Base-by-base conservation (phyloP, 768 basidiomycete species). In the Amanita polypyramis region DNA sequence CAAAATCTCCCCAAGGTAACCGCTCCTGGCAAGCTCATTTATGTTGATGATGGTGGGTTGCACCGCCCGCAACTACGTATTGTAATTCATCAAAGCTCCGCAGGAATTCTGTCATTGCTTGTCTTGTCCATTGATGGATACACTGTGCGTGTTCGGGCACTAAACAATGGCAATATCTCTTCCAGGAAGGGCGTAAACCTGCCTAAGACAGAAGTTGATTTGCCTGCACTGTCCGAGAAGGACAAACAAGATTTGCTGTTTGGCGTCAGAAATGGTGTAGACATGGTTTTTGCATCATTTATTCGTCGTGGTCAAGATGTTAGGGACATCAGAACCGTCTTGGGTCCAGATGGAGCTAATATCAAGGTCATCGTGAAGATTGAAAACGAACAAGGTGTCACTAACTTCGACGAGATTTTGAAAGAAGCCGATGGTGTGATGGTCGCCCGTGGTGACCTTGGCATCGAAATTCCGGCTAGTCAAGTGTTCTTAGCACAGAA, bases 291-390 rank as follows among this genome's bases (percentile, higher is more conserved):
- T 62, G 96, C 96, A 5, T 98, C 96, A 2, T 99, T 98, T 66
- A 98, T 99, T 66, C 92, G 96, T 52, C 83, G 87, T 49, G 95
- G 80, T 21, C 77, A 96, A 58, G 96, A 99, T 63, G 94, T 99
- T 62, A 76, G 71, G 55, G 90, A 96, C 59, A 98, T 99, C 65
- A 86, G 93, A 55, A 75, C 80, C 43, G 89, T 94, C 53, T 82
- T 99, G 55, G 96, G 96, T 41, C 84, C 94, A 29, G 93, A 92
- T 44, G 96, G 96, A 49, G 87, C 91, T 47, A 83, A 70, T 70
- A 93, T 99, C 76, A 98, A 97, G 70, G 92, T 99, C 65, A 97
- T 99, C 56, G 93, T 95, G 70, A 99, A 99, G 70, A 98, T 99
- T 55, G 96, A 99, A 70, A 99, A 99, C 69, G 90, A 97, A 66